phyloP scores from a whole-genome alignment of 1,139 yeast species.

The Zygosaccharomyces pseudobailii region DNA sequence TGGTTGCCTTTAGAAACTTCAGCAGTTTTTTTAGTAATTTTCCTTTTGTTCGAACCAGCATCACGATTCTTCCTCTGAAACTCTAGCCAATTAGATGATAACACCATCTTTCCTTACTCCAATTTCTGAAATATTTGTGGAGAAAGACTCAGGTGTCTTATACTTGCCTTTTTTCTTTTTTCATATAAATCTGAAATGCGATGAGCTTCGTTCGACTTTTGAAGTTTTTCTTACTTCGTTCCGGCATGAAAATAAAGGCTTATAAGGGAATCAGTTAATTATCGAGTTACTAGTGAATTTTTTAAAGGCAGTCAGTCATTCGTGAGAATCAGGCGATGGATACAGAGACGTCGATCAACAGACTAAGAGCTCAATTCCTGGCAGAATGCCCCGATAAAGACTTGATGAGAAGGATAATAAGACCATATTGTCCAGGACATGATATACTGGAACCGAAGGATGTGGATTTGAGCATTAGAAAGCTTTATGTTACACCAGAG shows the following conservation, averaged over 20 bases:
- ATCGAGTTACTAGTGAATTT: background rate
- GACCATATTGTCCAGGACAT: slow-evolving; percentile 21
- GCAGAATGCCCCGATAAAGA: slow-evolving; percentile 29
- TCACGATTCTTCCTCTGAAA: slow-evolving; percentile 14
- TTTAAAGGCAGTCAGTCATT: too few relatives aligned
- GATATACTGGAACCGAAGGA: background rate
- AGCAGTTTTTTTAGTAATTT: background rate
- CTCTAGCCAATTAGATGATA: slow-evolving; percentile 33
- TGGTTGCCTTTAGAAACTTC: slow-evolving; percentile 5
- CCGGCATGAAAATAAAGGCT: background rate
- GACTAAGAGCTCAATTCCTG: slow-evolving; percentile 31
- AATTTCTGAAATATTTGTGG: too few relatives aligned
- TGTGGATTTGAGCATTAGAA: slow-evolving; percentile 14
- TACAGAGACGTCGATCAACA: slow-evolving; percentile 26
- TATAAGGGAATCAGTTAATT: background rate
- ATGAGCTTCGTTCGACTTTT: slow-evolving; percentile 2
- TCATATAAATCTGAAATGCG: background rate
- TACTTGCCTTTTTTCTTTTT: too few relatives aligned
- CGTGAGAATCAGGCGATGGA: slow-evolving; percentile 22
- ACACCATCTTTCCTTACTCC: slow-evolving; percentile 19
- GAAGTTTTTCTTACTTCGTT: background rate
- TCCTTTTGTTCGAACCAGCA: background rate
- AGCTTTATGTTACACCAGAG: slow-evolving; percentile 20
- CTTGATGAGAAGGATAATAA: slow-evolving; percentile 29
- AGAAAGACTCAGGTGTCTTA: too few relatives aligned